phyloP scores from a whole-genome alignment of 495 filamentous ascomycete species.

The Penicillium fimorum region DNA sequence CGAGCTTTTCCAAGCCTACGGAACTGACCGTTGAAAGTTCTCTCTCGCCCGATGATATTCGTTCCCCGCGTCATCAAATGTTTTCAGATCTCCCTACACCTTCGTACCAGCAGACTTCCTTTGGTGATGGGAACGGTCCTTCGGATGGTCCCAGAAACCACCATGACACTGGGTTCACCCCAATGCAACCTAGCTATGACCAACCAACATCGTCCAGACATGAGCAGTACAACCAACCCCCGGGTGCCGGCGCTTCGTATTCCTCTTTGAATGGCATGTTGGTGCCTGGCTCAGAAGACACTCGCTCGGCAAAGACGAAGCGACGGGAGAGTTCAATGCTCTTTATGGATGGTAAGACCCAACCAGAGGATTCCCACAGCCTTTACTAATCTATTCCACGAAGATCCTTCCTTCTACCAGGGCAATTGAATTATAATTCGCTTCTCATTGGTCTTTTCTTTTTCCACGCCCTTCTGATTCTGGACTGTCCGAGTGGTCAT shows the following conservation, averaged over 20 bases:
- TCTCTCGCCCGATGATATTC: conserved; percentile 57
- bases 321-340: conserved; percentile 60
- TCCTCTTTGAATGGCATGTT: conserved; percentile 44
- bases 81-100: conserved; percentile 69
- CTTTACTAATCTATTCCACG: neutral
- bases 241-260: conserved; percentile 31
- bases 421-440: conserved; percentile 12
- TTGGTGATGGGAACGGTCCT: conserved; percentile 32
- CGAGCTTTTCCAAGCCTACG: conserved; percentile 18
- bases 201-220: conserved; percentile 21
- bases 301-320: conserved; percentile 48
- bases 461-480: conserved; percentile 7
- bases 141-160: conserved; percentile 28
- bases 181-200: conserved; percentile 62
- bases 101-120: conserved; percentile 60
- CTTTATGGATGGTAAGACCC: conserved; percentile 42
- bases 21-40: conserved; percentile 48
- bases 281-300: conserved; percentile 35
- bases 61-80: conserved; percentile 66
- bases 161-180: conserved; percentile 60
- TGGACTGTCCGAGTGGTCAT: conserved; percentile 11
- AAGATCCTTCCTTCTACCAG: conserved; percentile 18
- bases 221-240: conserved; percentile 30
- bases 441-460: conserved; percentile 6
- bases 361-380: neutral